phyloP scores from a whole-genome alignment of 1,284 basidiomycete species.

The Trichosporon sp. region DNA sequence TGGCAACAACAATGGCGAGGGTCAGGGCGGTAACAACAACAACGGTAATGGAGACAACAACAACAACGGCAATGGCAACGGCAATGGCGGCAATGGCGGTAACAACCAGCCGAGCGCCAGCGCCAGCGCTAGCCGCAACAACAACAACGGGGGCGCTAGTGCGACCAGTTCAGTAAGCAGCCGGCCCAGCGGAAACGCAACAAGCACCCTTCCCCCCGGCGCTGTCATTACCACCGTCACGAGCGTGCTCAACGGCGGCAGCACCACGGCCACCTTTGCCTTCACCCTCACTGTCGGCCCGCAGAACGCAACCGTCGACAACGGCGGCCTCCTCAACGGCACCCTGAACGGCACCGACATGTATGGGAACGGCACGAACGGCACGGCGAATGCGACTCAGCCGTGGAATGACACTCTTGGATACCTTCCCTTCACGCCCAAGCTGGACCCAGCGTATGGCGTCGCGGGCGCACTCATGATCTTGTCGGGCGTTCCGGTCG shows the following conservation, averaged over 20 bases:
- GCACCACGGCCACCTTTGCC: conserved; percentile 40
- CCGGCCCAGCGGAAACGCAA: conserved; percentile 7
- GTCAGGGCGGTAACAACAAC: conserved; percentile 16
- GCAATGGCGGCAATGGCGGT: not conserved
- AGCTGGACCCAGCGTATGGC: conserved; percentile 83
- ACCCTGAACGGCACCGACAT: conserved; percentile 36
- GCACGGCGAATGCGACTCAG: conserved; percentile 30
- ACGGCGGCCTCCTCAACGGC: conserved; percentile 24
- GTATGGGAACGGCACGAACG: conserved; percentile 39
- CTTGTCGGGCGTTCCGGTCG: conserved; percentile 81
- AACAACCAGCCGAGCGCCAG: not conserved
- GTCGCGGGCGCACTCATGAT: conserved; percentile 86
- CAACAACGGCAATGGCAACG: not conserved
- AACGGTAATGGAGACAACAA: not conserved
- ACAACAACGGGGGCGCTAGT: conserved; percentile 21
- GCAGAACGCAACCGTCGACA: conserved; percentile 19
- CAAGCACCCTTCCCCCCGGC: not conserved
- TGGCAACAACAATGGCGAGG: not conserved
- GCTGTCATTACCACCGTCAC: conserved; percentile 42
- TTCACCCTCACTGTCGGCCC: conserved; percentile 46
- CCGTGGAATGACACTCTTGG: conserved; percentile 50
- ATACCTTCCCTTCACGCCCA: conserved; percentile 63
- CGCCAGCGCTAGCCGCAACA: not conserved
- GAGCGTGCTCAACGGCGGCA: conserved; percentile 37
- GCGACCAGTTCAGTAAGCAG: conserved; percentile 16